Evolutionary conservation across 164 flowering plant species (phyloP).

Genomic region (Akebia trifoliata): DNA sequence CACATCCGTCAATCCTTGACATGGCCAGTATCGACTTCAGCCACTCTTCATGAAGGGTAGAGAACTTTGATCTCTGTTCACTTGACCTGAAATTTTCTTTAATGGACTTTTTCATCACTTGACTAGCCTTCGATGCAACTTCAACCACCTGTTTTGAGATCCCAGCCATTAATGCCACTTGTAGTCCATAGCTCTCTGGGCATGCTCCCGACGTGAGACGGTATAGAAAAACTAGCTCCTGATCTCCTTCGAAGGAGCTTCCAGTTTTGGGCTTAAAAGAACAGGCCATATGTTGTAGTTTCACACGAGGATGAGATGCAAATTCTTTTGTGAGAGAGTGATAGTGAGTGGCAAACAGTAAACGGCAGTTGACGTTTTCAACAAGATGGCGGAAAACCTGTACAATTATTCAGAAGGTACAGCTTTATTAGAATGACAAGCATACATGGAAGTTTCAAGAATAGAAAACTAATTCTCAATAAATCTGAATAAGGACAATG

Average conservation of each 20-base stretch:
- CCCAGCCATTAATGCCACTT: slow-evolving; percentile 91
- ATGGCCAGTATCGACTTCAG: slow-evolving; percentile 40
- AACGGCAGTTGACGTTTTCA: slow-evolving; percentile 82
- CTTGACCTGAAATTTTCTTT: slow-evolving; percentile 64
- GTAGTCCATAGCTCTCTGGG: slow-evolving; percentile 92
- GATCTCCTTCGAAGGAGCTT: slow-evolving; percentile 21
- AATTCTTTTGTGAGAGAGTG: slow-evolving; percentile 94
- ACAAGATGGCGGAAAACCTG: slow-evolving; percentile 94
- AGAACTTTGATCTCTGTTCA: slow-evolving; percentile 80
- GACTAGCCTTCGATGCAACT: slow-evolving; percentile 62
- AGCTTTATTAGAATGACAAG: neutral
- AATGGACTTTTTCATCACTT: slow-evolving; percentile 47
- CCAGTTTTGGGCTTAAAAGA: slow-evolving; percentile 37
- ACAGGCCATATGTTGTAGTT: slow-evolving; percentile 87
- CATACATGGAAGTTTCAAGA: neutral
- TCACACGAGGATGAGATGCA: slow-evolving; percentile 79
- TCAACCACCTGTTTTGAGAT: slow-evolving; percentile 62
- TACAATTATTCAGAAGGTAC: neutral
- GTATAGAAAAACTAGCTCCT: slow-evolving; percentile 77
- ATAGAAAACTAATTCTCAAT: neutral
- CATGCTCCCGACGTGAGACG: slow-evolving; percentile 79
- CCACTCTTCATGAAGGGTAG: slow-evolving; percentile 87
- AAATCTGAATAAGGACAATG: neutral
- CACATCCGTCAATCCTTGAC: slow-evolving; percentile 23
- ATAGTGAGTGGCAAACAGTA: slow-evolving; percentile 94